These are phyloP conservation scores for Zychaea mexicana DNA, from an alignment of 371 early-diverging fungal genomes.

Conservation along the genomic window DNA sequence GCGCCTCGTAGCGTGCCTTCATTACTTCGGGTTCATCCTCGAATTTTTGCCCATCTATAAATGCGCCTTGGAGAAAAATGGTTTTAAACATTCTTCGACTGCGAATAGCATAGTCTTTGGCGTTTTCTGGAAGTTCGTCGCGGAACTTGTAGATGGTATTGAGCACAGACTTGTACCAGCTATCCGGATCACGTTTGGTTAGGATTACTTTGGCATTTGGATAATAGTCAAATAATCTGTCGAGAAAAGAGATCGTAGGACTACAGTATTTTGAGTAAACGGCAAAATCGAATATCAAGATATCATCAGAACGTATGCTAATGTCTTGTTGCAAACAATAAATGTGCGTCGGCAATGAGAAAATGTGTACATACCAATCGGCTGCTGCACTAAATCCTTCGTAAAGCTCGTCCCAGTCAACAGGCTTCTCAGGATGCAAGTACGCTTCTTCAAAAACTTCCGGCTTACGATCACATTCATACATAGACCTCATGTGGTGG, in stretches of 20 bases:
- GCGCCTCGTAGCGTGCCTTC: not conserved
- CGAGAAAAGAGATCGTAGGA: constrained; percentile 24
- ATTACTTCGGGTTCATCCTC: constrained; percentile 10
- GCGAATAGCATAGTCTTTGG: not conserved
- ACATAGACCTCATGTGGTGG: constrained; percentile 4
- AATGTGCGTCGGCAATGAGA: not conserved
- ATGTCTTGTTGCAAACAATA: not conserved
- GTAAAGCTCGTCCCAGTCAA: constrained; percentile 12
- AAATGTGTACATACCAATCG: constrained; percentile 5
- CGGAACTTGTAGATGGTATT: constrained; percentile 28
- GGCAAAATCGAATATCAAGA: not conserved
- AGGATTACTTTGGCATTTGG: constrained; percentile 42
- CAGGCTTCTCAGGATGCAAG: constrained; percentile 3
- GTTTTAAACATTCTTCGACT: constrained; percentile 1
- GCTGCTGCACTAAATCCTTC: constrained; percentile 13
- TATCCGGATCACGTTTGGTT: constrained; percentile 32
- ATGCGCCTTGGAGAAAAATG: constrained; percentile 17
- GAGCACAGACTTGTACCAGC: constrained; percentile 37
- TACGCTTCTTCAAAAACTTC: constrained; percentile 6
- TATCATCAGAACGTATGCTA: no score
- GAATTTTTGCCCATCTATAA: constrained; percentile 12
- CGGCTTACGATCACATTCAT: not conserved
- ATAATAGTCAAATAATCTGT: constrained; percentile 22
- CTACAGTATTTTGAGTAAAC: not conserved
- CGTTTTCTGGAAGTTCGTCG: not conserved